Percentiles rank a stretch among this genome's conserved stretches.
phyloP scores from a whole-genome alignment of 2,329 filamentous ascomycete genomes.

The Neopestalotiopsis clavispora region DNA sequence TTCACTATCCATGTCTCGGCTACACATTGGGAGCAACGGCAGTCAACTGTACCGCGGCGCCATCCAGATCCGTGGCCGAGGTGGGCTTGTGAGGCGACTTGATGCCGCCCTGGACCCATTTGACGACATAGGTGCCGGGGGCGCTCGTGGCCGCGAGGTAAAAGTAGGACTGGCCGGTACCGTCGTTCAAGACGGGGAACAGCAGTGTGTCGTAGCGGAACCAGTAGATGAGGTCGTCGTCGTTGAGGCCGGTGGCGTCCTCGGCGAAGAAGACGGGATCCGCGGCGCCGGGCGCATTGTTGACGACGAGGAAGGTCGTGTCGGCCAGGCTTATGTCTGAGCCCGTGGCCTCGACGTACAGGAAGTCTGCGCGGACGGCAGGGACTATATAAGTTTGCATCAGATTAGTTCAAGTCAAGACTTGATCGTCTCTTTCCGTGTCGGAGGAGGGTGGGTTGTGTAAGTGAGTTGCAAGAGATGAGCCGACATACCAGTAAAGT shows the following conservation, averaged over 20 bases:
- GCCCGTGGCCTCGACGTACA: conserved; percentile 20
- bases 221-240: conserved; percentile 23
- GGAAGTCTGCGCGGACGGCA: conserved; percentile 19
- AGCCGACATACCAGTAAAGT: conserved; percentile 21
- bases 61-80: neutral
- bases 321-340: conserved; percentile 12
- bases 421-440: too few relatives aligned
- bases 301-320: conserved; percentile 26
- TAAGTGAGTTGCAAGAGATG: neutral
- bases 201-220: conserved; percentile 16
- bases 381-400: conserved; percentile 14
- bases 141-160: conserved; percentile 11
- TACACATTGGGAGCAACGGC: neutral
- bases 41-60: neutral
- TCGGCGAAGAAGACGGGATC: conserved; percentile 21
- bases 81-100: neutral
- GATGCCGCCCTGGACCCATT: conserved; percentile 10
- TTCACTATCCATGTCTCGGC: too few relatives aligned
- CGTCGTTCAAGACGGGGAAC: conserved; percentile 15
- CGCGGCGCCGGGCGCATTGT: conserved; percentile 19
- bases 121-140: conserved; percentile 16
- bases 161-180: conserved; percentile 15
- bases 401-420: neutral
- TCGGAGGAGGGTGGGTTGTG: too few relatives aligned
- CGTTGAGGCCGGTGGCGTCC: conserved; percentile 21